Percentiles rank a stretch among this genome's conserved stretches.
Conservation (phyloP, 2,329 filamentous ascomycete genomes). For the Exutisphaerella laricina region DNA sequence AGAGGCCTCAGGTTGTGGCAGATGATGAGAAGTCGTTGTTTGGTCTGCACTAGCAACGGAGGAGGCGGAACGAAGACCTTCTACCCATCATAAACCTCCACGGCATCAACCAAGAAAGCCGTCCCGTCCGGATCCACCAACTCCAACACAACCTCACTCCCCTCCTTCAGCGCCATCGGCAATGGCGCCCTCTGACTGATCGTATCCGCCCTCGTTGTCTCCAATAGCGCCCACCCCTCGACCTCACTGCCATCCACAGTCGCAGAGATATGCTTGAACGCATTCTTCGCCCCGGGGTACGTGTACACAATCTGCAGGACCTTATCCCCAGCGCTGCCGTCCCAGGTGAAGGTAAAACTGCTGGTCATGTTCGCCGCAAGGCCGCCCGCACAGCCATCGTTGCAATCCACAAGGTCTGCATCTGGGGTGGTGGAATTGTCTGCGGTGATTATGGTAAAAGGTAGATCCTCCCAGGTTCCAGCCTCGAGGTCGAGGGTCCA, state of each 20-base stretch:
- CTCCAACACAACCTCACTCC: slow-evolving; percentile 19
- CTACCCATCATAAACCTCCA: slow-evolving; percentile 20
- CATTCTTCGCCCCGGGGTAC: slow-evolving; percentile 23
- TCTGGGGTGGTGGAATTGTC: slow-evolving; percentile 18
- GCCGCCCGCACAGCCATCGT: slow-evolving; percentile 19
- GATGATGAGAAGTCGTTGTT: too few species aligned
- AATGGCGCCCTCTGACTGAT: slow-evolving; percentile 22
- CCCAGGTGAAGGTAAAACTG: slow-evolving; percentile 22
- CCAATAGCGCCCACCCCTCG: slow-evolving; percentile 18
- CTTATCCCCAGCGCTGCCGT: slow-evolving; percentile 17
- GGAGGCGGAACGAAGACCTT: too few species aligned
- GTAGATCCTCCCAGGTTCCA: slow-evolving; percentile 22
- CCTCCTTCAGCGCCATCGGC: slow-evolving; percentile 16
- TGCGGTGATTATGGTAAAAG: slow-evolving; percentile 19
- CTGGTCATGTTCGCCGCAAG: slow-evolving; percentile 21
- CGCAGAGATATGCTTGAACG: slow-evolving; percentile 21
- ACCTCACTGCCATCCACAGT: slow-evolving; percentile 18
- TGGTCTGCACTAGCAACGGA: too few species aligned
- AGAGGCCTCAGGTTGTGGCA: too few species aligned
- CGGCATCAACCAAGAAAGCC: slow-evolving; percentile 20
- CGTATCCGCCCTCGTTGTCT: slow-evolving; percentile 20
- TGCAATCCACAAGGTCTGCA: slow-evolving; percentile 14
- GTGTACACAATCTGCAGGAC: slow-evolving; percentile 23
- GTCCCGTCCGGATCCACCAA: slow-evolving; percentile 19
- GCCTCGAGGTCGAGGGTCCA: slow-evolving; percentile 25